Evolutionary conservation across 139 green algal species (phyloP).

Genomic region (Dunaliella sp.): DNA sequence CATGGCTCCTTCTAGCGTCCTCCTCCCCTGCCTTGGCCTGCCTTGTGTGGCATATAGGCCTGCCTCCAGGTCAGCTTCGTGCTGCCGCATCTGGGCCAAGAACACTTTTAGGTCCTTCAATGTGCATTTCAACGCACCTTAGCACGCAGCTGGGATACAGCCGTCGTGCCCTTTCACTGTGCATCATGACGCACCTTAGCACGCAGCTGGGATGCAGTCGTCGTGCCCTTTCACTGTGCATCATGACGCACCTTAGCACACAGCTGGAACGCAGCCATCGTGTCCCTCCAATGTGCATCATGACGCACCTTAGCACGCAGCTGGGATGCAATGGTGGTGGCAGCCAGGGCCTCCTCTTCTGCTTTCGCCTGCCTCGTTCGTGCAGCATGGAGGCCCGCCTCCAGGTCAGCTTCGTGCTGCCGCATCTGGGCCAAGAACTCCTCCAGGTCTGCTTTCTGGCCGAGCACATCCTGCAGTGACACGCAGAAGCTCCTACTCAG

Average conservation of each 20-base stretch:
- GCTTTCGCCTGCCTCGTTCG: not conserved
- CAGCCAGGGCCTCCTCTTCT: not conserved
- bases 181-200: not conserved
- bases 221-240: too few relatives aligned
- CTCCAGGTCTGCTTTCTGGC: conserved; percentile 24
- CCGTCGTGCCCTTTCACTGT: too few relatives aligned
- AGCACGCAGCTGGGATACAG: too few relatives aligned
- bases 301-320: not conserved
- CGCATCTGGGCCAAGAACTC: conserved; percentile 18
- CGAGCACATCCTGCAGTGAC: conserved; percentile 22
- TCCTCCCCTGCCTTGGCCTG: not conserved
- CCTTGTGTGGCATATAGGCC: not conserved
- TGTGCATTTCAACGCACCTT: too few relatives aligned
- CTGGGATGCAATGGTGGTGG: not conserved
- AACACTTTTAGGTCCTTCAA: conserved; percentile 36
- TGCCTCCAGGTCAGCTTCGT: conserved; percentile 16
- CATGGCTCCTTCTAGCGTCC: too few relatives aligned
- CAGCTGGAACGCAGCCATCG: too few relatives aligned
- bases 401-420: conserved; percentile 7
- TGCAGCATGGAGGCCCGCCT: not conserved
- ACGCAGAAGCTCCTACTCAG: too few relatives aligned
- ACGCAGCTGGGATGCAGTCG: not conserved
- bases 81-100: not conserved
- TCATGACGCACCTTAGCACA: too few relatives aligned
- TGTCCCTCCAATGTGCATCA: too few relatives aligned